Evolutionary conservation across 768 basidiomycete species (phyloP), one percentile per base, ranked within the genome.

Genomic region (Boletus insuetus): DNA sequence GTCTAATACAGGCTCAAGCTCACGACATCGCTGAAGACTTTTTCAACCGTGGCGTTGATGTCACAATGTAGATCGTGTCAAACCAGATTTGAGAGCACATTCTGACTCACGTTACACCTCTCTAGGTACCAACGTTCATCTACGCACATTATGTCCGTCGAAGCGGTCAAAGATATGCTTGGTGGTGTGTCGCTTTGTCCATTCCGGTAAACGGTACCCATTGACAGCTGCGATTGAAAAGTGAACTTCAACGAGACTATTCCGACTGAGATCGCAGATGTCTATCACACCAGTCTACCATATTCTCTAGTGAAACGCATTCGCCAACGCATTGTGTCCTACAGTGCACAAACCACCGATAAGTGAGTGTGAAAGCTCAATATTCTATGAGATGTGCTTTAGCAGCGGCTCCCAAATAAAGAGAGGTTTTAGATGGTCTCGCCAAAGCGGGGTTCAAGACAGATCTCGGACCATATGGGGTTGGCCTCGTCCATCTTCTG

Each of bases 21-120:
- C 74, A 74, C 49, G 75, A 77, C 31, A 68, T 78, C 16, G 70
- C 74, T 1, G 70, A 71, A 48, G 75, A 76, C 44, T 69, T 68
- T 26, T 59, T 61, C 43, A 60, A 66, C 34, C 54, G 68, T 17
- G 65, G 69, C 3, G 61, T 71, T 4, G 69, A 73, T 37, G 16
- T 67, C 40, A 69, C 69, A 8, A 64, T 69, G 69, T 71, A 41
- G 39, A 32, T n/a, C n/a, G 2, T 19, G 5, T 32, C 24, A 14
- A n/a, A 50, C 6, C 17, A 2, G n/a, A 5, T 1, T 19, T 11
- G 14, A 20, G 19, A 38, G 10, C 31, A 0, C 26, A 6, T 24
- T 51, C 14, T 1, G 19, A 46, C 50, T 69, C n/a, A 64, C 11
- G 3, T 37, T 26, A 6, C 12, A 10, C 14, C 14, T 31, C 14